Percentiles rank a stretch among this genome's conserved stretches.
Conservation (phyloP, 768 basidiomycete genomes). For the Pulveroboletus frians region DNA sequence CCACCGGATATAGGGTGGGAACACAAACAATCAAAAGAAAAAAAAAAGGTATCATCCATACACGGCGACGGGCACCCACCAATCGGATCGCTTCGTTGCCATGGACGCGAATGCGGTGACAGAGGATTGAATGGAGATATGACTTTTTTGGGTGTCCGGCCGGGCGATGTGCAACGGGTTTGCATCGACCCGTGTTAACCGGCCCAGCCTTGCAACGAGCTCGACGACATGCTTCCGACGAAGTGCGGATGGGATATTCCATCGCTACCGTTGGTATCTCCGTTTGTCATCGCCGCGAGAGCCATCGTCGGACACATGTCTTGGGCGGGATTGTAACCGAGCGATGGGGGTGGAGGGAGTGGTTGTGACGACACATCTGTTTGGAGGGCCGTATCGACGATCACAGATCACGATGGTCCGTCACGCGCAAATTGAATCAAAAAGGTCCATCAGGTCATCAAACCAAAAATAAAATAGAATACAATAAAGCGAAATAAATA, state of each 20-base stretch:
- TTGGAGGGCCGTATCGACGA: background rate
- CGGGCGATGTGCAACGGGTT: background rate
- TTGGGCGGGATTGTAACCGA: slow-evolving; percentile 10
- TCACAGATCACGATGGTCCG: slow-evolving; percentile 1
- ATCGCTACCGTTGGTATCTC: slow-evolving; percentile 2
- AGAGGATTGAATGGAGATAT: background rate
- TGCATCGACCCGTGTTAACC: slow-evolving; percentile 7
- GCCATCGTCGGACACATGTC: slow-evolving; percentile 3
- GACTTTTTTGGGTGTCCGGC: background rate
- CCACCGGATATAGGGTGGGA: background rate
- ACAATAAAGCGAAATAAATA: slow-evolving; percentile 1
- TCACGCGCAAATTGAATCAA: background rate
- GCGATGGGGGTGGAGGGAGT: background rate
- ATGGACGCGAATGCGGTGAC: background rate
- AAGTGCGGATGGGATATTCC: slow-evolving; percentile 8
- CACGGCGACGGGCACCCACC: background rate
- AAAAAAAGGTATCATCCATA: background rate
- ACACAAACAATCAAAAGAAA: background rate
- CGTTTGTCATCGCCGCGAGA: background rate
- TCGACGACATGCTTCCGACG: slow-evolving; percentile 19
- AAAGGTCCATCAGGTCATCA: background rate
- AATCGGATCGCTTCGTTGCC: background rate
- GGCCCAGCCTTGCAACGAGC: slow-evolving; percentile 29
- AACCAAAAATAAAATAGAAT: slow-evolving; percentile 1
- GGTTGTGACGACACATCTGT: slow-evolving; percentile 9